phyloP scores from a whole-genome alignment of 2,329 filamentous ascomycete species.

The Exophiala xenobiotica region DNA sequence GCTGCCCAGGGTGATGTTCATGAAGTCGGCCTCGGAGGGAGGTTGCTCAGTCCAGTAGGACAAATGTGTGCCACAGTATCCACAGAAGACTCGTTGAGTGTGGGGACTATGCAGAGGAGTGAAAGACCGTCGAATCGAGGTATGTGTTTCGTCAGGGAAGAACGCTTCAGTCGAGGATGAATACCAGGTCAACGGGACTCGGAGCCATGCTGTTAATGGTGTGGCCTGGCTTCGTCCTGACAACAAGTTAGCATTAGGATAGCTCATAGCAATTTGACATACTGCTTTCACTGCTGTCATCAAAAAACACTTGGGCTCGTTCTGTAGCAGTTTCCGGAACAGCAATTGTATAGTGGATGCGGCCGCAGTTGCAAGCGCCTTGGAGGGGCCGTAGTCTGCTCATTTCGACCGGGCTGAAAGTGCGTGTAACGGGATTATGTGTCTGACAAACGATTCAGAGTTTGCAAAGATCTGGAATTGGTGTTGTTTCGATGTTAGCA shows the following conservation, averaged over 20 bases:
- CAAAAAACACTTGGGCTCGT: conserved; percentile 70
- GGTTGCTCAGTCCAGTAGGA: conserved; percentile 80
- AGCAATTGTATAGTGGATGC: conserved; percentile 75
- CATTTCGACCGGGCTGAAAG: conserved; percentile 7
- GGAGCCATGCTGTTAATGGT: conserved; percentile 76
- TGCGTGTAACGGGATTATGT: too few relatives aligned
- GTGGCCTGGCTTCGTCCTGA: conserved; percentile 65
- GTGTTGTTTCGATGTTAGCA: too few relatives aligned
- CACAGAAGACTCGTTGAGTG: conserved; percentile 78
- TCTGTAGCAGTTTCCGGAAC: conserved; percentile 61
- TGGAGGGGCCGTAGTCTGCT: conserved; percentile 48
- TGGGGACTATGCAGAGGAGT: conserved; percentile 58
- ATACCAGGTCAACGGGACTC: conserved; percentile 79
- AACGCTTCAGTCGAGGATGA: conserved; percentile 71
- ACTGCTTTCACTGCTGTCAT: conserved; percentile 70
- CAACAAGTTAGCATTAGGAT: background rate
- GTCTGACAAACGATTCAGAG: background rate
- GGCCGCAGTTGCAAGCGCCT: conserved; percentile 80
- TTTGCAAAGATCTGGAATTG: too few relatives aligned
- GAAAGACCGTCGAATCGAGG: conserved; percentile 66
- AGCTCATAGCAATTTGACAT: conserved; percentile 45
- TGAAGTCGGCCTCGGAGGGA: conserved; percentile 68
- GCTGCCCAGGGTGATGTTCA: conserved; percentile 79
- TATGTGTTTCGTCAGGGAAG: conserved; percentile 73
- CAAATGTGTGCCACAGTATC: conserved; percentile 84